phyloP scores from a whole-genome alignment of 2,329 filamentous ascomycete species.

The Pseudogymnoascus destructans region DNA sequence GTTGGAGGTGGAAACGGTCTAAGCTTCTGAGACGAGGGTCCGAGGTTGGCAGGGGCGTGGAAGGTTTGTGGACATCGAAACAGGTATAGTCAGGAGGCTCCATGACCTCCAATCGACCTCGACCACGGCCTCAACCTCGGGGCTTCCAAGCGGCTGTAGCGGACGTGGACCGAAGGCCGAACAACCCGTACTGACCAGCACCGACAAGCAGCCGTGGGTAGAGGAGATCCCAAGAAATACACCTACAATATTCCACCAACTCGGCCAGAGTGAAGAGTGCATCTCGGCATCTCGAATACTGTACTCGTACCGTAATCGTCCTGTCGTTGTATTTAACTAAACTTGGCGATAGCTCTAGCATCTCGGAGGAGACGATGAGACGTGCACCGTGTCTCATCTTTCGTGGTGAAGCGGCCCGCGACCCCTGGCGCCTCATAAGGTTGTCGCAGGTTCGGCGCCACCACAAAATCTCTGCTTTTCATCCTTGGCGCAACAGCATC shows the following conservation, averaged over 20 bases:
- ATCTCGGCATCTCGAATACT: background rate
- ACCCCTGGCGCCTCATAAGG: background rate
- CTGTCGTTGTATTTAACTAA: background rate
- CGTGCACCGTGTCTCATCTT: constrained; percentile 1
- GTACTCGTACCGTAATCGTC: constrained; percentile 11
- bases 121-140: constrained; percentile 46
- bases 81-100: constrained; percentile 5
- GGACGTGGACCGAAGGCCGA: background rate
- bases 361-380: constrained; percentile 4
- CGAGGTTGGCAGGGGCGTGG: background rate
- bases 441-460: constrained; percentile 4
- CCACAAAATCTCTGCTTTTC: background rate
- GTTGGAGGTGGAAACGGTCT: background rate
- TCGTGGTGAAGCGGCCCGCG: background rate
- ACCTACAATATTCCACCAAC: background rate
- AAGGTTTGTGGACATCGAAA: background rate
- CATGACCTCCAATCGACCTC: constrained; percentile 32
- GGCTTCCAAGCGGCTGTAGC: constrained; percentile 29
- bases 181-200: background rate
- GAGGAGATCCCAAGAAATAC: background rate
- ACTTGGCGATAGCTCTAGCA: background rate
- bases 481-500: background rate
- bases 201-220: background rate
- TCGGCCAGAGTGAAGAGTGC: background rate
- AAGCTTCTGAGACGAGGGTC: constrained; percentile 8